phyloP scores from a whole-genome alignment of 1,284 basidiomycete species.

The Ganoderma sinense region DNA sequence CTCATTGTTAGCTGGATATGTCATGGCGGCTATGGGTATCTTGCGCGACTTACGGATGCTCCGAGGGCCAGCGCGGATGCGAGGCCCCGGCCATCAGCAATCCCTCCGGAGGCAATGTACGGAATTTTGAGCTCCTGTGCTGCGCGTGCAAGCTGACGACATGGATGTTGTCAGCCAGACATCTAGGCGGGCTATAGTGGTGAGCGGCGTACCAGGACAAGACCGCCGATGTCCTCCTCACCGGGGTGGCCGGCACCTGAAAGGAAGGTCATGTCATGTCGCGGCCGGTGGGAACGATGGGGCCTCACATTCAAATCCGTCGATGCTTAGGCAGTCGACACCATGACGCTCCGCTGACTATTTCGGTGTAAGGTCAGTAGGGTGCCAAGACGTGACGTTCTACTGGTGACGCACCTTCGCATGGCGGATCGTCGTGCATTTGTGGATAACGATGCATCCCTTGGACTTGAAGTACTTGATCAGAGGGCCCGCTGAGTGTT shows the following conservation, averaged over 20 bases:
- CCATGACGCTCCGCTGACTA: slow-evolving; percentile 81
- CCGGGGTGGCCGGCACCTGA: slow-evolving; percentile 93
- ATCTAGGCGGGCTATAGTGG: slow-evolving; percentile 7
- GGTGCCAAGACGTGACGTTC: neutral
- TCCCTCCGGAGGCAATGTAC: slow-evolving; percentile 90
- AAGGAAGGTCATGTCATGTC: slow-evolving; percentile 5
- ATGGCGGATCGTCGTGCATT: slow-evolving; percentile 90
- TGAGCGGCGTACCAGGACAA: slow-evolving; percentile 74
- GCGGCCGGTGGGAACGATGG: slow-evolving; percentile 4
- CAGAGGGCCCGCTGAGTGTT: slow-evolving; percentile 69
- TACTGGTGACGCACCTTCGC: slow-evolving; percentile 63
- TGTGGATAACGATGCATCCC: slow-evolving; percentile 86
- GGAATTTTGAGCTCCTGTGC: slow-evolving; percentile 87
- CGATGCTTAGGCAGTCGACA: slow-evolving; percentile 88
- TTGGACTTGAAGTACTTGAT: slow-evolving; percentile 85
- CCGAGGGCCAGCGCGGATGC: slow-evolving; percentile 87
- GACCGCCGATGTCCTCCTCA: slow-evolving; percentile 92
- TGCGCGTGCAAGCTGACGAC: slow-evolving; percentile 80
- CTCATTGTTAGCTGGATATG: slow-evolving; percentile 27
- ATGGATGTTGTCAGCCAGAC: neutral
- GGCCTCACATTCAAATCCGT: slow-evolving; percentile 85
- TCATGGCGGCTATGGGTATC: slow-evolving; percentile 8
- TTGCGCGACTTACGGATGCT: slow-evolving; percentile 64
- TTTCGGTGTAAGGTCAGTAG: neutral
- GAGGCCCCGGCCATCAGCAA: slow-evolving; percentile 85